Conservation (phyloP, 306 rosid species). For the Acacia confusa region DNA sequence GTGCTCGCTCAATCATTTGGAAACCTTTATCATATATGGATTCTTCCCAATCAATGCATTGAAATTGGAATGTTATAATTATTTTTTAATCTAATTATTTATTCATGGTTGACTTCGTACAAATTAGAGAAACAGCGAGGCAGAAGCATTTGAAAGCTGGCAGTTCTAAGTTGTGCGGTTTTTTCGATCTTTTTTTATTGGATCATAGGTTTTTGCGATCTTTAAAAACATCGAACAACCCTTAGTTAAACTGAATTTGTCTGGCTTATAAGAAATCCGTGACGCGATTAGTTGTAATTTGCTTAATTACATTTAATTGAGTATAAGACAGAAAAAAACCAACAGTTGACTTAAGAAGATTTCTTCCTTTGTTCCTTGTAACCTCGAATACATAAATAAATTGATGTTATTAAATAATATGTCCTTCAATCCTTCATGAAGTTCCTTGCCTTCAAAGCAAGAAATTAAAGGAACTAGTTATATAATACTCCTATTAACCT, state of each 20-base stretch:
- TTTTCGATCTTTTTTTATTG: background rate
- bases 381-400: background rate
- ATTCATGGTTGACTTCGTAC: conserved; percentile 21
- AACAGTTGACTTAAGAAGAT: background rate
- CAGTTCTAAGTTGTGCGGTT: background rate
- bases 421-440: background rate
- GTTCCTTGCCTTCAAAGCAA: background rate
- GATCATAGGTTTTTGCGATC: background rate
- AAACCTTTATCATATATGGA: conserved; percentile 31
- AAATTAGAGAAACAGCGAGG: conserved; percentile 43
- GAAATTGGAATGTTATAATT: conserved; percentile 33
- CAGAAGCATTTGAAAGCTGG: conserved; percentile 60
- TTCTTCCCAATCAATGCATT: conserved; percentile 9
- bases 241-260: background rate
- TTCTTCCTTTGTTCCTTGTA: background rate
- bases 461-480: background rate
- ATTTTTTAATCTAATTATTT: conserved; percentile 26
- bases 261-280: background rate
- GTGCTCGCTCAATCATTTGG: conserved; percentile 49
- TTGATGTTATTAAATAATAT: conserved; percentile 16
- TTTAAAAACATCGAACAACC: background rate
- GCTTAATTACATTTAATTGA: background rate
- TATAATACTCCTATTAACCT: too few species aligned
- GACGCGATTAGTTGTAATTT: background rate
- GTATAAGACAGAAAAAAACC: background rate